Evolutionary conservation across 2,329 filamentous ascomycete species (phyloP).

Genomic region (Coniochaeta sp.): DNA sequence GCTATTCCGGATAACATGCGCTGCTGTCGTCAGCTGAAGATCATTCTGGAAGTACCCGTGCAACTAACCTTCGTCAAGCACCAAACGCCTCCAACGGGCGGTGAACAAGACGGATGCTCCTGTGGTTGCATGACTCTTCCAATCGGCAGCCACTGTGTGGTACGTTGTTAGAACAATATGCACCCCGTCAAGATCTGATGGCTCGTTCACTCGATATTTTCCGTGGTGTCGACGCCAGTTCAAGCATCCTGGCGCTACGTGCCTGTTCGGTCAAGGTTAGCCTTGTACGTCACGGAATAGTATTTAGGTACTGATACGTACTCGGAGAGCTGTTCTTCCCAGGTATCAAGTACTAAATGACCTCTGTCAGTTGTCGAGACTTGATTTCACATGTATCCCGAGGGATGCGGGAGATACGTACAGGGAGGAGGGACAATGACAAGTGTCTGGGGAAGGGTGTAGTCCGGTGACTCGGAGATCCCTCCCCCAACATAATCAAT

Average conservation of each 20-base stretch:
- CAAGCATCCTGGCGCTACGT: slow-evolving; percentile 16
- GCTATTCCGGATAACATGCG: slow-evolving; percentile 31
- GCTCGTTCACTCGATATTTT: slow-evolving; percentile 12
- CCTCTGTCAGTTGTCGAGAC: background rate
- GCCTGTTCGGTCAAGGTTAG: slow-evolving; percentile 10
- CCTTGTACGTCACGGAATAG: background rate
- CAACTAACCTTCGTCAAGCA: slow-evolving; percentile 29
- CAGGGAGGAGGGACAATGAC: slow-evolving; percentile 29
- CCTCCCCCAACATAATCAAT: background rate
- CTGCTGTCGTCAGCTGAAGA: slow-evolving; percentile 14
- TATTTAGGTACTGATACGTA: slow-evolving; percentile 8
- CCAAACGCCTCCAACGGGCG: slow-evolving; percentile 27
- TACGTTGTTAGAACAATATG: slow-evolving; percentile 33
- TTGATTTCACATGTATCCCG: background rate
- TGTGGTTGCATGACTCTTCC: slow-evolving; percentile 9
- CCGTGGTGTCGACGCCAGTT: slow-evolving; percentile 21
- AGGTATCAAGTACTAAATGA: slow-evolving; percentile 26
- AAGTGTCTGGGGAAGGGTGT: slow-evolving; percentile 15
- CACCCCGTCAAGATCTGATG: slow-evolving; percentile 7
- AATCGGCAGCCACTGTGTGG: slow-evolving; percentile 29
- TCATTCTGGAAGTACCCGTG: background rate
- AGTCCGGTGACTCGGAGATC: background rate
- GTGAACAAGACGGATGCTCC: slow-evolving; percentile 21
- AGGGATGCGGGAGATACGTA: slow-evolving; percentile 11
- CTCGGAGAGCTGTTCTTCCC: slow-evolving; percentile 27